A percentile compares a stretch with the other conserved stretches of the same genome.
Evolutionary conservation across 352 stramenopile genomes (phyloP).

Genomic region (Saprolegnia parasitica): DNA sequence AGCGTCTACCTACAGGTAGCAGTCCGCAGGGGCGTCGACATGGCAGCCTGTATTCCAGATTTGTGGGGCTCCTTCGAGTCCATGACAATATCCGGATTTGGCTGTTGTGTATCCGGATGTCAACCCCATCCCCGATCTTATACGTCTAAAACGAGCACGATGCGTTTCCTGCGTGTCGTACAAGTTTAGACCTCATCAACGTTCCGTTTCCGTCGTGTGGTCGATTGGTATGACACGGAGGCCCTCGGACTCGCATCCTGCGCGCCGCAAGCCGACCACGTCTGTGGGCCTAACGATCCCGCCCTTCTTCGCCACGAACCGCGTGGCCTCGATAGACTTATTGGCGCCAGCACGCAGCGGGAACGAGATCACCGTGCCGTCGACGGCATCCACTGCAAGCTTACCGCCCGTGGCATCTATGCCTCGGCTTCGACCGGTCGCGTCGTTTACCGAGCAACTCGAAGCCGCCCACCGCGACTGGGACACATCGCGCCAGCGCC

Average conservation of each 20-base stretch:
- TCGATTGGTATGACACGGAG: too few species aligned
- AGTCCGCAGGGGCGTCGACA: constrained; percentile 15
- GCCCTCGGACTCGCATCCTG: too few species aligned
- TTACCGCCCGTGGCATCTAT: not conserved
- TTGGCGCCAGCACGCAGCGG: too few species aligned
- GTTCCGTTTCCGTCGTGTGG: not conserved
- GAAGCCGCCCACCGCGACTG: not conserved
- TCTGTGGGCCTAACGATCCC: not conserved
- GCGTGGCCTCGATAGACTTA: not conserved
- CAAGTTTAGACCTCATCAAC: constrained; percentile 5
- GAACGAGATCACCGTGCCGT: too few species aligned
- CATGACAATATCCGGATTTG: not conserved
- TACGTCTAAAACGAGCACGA: too few species aligned
- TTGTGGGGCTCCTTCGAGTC: constrained; percentile 8
- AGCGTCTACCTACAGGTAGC: constrained; percentile 23
- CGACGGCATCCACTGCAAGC: too few species aligned
- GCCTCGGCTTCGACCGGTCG: not conserved
- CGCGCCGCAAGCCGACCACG: not conserved
- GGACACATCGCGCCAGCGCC: not conserved
- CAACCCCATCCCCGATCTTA: too few species aligned
- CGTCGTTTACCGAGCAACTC: not conserved
- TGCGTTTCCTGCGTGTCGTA: not conserved
- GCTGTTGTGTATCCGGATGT: not conserved
- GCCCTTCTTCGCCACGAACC: not conserved
- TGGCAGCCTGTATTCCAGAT: not conserved